Percentiles rank a stretch among this genome's conserved stretches.
phyloP scores from a whole-genome alignment of 805 yeast genomes.

The Grigorovia transvaalensis region DNA sequence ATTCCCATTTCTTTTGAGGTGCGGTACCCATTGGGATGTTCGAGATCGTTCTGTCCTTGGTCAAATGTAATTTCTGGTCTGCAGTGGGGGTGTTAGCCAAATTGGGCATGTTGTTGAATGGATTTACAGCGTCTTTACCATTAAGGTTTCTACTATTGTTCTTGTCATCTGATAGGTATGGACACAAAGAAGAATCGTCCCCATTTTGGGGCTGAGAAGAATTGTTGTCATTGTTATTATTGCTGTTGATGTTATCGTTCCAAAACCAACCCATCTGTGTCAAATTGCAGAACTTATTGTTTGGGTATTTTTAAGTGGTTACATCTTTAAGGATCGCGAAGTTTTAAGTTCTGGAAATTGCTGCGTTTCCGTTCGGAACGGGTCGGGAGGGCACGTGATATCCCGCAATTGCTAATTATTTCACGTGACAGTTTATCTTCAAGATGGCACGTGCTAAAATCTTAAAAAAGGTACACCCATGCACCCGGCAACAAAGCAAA shows the following conservation, averaged over 20 bases:
- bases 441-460: no score
- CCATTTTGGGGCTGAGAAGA: no score
- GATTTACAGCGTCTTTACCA: slow-evolving; percentile 40
- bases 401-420: no score
- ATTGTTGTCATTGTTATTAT: slow-evolving; percentile 28
- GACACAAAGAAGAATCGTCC: slow-evolving; percentile 29
- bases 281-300: no score
- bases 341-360: no score
- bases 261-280: slow-evolving; percentile 80
- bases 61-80: slow-evolving; percentile 68
- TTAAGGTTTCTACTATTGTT: slow-evolving; percentile 4
- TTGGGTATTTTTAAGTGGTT: no score
- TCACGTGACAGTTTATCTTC: not conserved
- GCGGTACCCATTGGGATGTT: slow-evolving; percentile 74
- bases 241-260: slow-evolving; percentile 37
- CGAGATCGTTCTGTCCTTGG: slow-evolving; percentile 76
- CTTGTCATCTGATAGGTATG: slow-evolving; percentile 27
- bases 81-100: slow-evolving; percentile 48
- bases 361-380: no score
- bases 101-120: slow-evolving; percentile 87
- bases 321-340: no score
- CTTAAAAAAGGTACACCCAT: no score
- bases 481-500: not conserved
- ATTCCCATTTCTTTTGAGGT: slow-evolving; percentile 72
- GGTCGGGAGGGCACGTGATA: no score